Base-by-base conservation (phyloP, 139 green algal species). In the Chlorella sp. region DNA sequence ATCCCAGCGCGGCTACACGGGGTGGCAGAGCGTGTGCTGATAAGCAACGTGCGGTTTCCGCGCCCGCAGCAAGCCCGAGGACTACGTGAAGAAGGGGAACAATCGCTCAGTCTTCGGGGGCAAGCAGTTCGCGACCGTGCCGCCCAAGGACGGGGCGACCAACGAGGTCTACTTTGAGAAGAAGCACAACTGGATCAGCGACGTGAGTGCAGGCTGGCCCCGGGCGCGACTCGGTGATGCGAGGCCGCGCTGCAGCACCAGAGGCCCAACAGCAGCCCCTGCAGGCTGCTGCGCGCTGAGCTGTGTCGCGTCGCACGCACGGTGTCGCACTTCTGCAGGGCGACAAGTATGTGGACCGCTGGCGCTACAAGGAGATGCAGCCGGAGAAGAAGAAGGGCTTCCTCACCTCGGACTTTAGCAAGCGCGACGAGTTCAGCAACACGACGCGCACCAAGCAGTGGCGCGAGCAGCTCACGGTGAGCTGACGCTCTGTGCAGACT, bases 371-470 rank as follows among this genome's bases (percentile, higher is more conserved):
- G 20, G 84, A 88, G 27, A 26, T 5, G 2, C 68, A 80, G 67
- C 59, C 59, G 1, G 74, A 80, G 3, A 77, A 61, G 32, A 92
- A 92, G 75, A 90, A 90, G 74, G 91, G 90, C 26, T 96, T 96
- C 74, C 62, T 83, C 23, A 94, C 90, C 3, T 82, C 73, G 23
- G 91, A 96, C 77, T 95, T 90, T 77, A 85, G 67, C 71, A 91
- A 89, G 61, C 78, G 90, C 6, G 90, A 95, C 72, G 91, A 96
- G 79, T 96, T 94, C 77, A 86, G 81, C 35, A 89, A 90, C 61
- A 88, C 83, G 32, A 86, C 90, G 31, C 80, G 91, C 10, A 92
- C 86, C 22, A 77, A 90, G 78, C 91, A 96, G 74, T 94, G 89
- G 75, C 75, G 91, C 0, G 85, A 95, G 73, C 88, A 92, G 74